phyloP scores from a whole-genome alignment of 1,284 basidiomycete species.

The Moniliella sp. region DNA sequence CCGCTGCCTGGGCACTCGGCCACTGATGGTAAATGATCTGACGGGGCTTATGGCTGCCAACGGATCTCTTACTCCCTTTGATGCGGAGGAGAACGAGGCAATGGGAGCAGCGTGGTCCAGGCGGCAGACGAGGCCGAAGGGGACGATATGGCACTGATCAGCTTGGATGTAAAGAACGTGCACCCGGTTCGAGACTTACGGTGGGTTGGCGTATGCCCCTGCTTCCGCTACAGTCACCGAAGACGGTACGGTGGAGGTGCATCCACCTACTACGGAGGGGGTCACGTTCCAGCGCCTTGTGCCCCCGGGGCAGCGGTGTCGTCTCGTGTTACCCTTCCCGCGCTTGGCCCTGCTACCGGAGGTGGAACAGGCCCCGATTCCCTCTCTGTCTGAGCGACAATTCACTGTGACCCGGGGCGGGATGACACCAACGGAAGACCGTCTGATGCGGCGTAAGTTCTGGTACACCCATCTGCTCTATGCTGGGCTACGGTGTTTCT shows the following conservation, averaged over 20 bases:
- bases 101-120: neutral
- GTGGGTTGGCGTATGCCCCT: slow-evolving; percentile 54
- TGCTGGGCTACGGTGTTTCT: slow-evolving; percentile 46
- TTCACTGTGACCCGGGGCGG: slow-evolving; percentile 36
- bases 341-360: slow-evolving; percentile 39
- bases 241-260: neutral
- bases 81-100: slow-evolving; percentile 4
- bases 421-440: neutral
- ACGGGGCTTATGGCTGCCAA: slow-evolving; percentile 8
- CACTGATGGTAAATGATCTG: slow-evolving; percentile 11
- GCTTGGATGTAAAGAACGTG: slow-evolving; percentile 64
- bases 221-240: too few species aligned
- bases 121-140: neutral
- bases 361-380: neutral
- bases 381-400: slow-evolving; percentile 41
- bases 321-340: slow-evolving; percentile 32
- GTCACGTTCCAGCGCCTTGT: slow-evolving; percentile 3
- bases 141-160: slow-evolving; percentile 48
- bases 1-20: slow-evolving; percentile 35
- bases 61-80: slow-evolving; percentile 25
- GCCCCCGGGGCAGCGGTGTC: slow-evolving; percentile 3
- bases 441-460: neutral
- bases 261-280: neutral
- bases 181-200: slow-evolving; percentile 74
- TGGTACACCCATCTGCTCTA: slow-evolving; percentile 59